These are phyloP conservation scores for Aspergillus conjunctus DNA, from an alignment of 495 filamentous ascomycete genomes.

Conservation along the genomic window DNA sequence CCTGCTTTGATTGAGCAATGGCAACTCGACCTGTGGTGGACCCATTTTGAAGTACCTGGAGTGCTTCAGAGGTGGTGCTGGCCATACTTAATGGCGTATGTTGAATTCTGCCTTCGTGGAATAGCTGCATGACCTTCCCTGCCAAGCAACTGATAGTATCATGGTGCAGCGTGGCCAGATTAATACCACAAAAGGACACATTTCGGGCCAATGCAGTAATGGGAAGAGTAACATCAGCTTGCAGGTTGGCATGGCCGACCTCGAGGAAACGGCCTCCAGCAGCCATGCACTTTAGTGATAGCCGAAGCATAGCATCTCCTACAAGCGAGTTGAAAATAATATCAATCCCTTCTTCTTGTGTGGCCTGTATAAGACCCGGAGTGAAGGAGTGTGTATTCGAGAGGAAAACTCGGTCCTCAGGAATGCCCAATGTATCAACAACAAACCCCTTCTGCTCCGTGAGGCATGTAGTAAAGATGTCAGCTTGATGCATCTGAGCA, in stretches of 20 bases:
- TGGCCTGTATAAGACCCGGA: neutral
- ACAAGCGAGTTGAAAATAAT: neutral
- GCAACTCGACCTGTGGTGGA: neutral
- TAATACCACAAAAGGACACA: neutral
- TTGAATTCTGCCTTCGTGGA: neutral
- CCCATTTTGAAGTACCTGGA: neutral
- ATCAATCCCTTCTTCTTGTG: constrained; percentile 5
- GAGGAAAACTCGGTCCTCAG: constrained; percentile 6
- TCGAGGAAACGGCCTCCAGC: neutral
- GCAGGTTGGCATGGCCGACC: neutral
- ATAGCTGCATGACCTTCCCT: neutral
- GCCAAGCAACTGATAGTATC: neutral
- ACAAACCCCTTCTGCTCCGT: constrained; percentile 12
- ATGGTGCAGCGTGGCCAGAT: neutral
- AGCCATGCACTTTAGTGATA: neutral
- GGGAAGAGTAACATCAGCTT: neutral
- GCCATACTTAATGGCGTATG: neutral
- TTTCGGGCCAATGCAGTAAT: neutral
- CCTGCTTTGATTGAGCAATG: neutral
- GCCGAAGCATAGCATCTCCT: neutral
- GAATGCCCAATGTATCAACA: neutral
- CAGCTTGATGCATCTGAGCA: constrained; percentile 53
- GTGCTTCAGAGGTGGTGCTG: neutral
- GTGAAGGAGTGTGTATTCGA: neutral
- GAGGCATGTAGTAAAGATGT: constrained; percentile 57